Conservation (phyloP, 495 filamentous ascomycete species). For the Podospora pseudoanserina region DNA sequence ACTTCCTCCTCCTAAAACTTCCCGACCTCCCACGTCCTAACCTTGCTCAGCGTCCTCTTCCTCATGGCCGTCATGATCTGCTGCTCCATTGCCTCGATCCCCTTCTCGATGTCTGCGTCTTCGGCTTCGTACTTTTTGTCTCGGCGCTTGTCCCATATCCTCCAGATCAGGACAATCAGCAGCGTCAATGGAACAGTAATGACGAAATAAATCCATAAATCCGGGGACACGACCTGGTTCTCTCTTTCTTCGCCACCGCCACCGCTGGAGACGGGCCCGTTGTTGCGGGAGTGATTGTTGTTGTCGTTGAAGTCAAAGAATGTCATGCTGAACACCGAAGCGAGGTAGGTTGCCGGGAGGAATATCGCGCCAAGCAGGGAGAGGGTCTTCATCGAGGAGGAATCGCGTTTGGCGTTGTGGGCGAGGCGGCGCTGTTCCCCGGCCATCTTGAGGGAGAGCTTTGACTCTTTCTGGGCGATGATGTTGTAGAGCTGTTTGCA, state of each 20-base stretch:
- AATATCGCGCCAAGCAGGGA: slow-evolving; percentile 55
- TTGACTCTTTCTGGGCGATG: slow-evolving; percentile 56
- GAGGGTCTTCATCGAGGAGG: slow-evolving; percentile 54
- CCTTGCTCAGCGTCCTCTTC: slow-evolving; percentile 51
- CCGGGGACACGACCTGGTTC: slow-evolving; percentile 32
- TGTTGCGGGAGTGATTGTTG: slow-evolving; percentile 1
- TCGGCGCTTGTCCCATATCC: slow-evolving; percentile 43
- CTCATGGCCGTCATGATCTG: slow-evolving; percentile 52
- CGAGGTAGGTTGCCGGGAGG: slow-evolving; percentile 52
- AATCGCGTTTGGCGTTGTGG: slow-evolving; percentile 54
- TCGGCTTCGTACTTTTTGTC: slow-evolving; percentile 44
- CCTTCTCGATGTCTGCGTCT: slow-evolving; percentile 48
- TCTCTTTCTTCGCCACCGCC: slow-evolving; percentile 9
- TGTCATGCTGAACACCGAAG: slow-evolving; percentile 54
- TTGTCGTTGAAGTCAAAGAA: slow-evolving; percentile 49
- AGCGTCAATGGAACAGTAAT: slow-evolving; percentile 50
- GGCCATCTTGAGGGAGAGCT: slow-evolving; percentile 55
- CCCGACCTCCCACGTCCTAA: slow-evolving; percentile 41
- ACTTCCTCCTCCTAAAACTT: background rate
- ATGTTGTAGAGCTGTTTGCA: slow-evolving; percentile 47
- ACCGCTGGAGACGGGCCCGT: background rate
- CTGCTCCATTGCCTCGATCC: slow-evolving; percentile 52
- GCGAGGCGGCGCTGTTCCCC: slow-evolving; percentile 54
- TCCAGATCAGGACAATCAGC: slow-evolving; percentile 44
- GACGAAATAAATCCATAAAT: slow-evolving; percentile 55